Evolutionary conservation across 257 asterid genomes (phyloP).

Genomic region (Nicotiana otophora): DNA sequence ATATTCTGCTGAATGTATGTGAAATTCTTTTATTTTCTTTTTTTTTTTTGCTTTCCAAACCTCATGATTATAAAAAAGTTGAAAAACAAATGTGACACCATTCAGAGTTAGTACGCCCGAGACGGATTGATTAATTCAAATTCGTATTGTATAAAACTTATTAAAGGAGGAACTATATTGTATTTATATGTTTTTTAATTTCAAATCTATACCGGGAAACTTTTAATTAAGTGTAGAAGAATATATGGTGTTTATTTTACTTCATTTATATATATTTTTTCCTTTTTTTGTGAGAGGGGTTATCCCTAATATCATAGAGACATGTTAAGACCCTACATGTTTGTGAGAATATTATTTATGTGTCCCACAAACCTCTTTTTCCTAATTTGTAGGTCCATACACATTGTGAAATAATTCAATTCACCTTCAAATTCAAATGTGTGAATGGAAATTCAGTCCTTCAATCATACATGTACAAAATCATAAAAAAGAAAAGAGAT

Average conservation of each 20-base stretch:
- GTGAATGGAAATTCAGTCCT: background rate
- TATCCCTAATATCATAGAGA: conserved; percentile 7
- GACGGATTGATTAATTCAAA: too few species aligned
- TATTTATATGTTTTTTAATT: too few species aligned
- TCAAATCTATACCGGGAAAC: too few species aligned
- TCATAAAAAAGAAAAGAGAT: too few species aligned
- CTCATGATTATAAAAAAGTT: conserved; percentile 7
- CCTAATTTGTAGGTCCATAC: conserved; percentile 9
- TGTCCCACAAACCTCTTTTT: background rate
- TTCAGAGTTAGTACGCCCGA: too few species aligned
- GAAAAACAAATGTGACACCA: background rate
- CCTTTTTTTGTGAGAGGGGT: background rate
- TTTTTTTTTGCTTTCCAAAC: background rate
- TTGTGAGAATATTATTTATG: conserved; percentile 12
- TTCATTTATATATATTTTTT: background rate
- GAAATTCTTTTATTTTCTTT: background rate
- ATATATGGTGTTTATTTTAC: background rate
- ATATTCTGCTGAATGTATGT: conserved; percentile 37
- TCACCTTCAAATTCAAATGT: background rate
- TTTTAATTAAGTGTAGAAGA: too few species aligned
- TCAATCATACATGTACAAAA: conserved; percentile 11
- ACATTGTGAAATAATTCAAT: conserved; percentile 14
- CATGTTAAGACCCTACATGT: conserved; percentile 25
- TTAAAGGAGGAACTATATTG: too few species aligned
- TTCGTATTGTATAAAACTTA: too few species aligned